Conservation (phyloP, 208 protist genomes). For the Perkinsela sp. region DNA sequence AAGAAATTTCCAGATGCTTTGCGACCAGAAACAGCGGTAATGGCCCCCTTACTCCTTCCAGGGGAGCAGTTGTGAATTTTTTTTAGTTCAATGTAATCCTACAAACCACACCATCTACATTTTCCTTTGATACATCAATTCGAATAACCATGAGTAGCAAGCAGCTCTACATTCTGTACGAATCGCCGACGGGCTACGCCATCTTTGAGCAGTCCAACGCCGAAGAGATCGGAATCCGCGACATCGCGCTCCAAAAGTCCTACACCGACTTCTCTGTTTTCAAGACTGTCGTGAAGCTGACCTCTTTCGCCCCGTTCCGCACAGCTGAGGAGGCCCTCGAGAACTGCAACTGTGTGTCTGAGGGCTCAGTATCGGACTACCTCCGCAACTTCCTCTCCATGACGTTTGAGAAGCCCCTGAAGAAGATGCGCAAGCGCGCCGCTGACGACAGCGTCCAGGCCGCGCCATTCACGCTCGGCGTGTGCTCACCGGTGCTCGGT, state of each 20-base stretch:
- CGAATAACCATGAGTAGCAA: constrained; percentile 11
- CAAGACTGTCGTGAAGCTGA: constrained; percentile 72
- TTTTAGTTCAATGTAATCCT: too few relatives aligned
- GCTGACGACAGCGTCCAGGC: constrained; percentile 35
- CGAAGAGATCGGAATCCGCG: constrained; percentile 73
- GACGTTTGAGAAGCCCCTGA: constrained; percentile 56
- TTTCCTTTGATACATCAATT: too few relatives aligned
- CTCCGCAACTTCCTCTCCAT: constrained; percentile 74
- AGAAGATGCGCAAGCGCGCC: neutral
- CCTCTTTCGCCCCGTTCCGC: constrained; percentile 82
- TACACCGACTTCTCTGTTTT: constrained; percentile 74
- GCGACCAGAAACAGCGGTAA: too few relatives aligned
- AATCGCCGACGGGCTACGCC: constrained; percentile 82
- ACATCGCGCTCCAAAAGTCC: constrained; percentile 64
- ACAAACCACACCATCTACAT: too few relatives aligned
- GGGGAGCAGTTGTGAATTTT: too few relatives aligned
- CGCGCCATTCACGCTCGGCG: constrained; percentile 61
- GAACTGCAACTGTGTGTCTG: constrained; percentile 83
- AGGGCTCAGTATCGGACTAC: constrained; percentile 64
- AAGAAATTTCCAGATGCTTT: too few relatives aligned
- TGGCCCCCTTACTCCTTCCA: too few relatives aligned
- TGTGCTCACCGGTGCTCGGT: constrained; percentile 78
- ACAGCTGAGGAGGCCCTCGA: constrained; percentile 87
- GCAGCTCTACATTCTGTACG: constrained; percentile 71
- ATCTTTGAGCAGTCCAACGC: constrained; percentile 73